Base-by-base conservation (phyloP, 495 filamentous ascomycete species). In the Bathelium albidoporum region DNA sequence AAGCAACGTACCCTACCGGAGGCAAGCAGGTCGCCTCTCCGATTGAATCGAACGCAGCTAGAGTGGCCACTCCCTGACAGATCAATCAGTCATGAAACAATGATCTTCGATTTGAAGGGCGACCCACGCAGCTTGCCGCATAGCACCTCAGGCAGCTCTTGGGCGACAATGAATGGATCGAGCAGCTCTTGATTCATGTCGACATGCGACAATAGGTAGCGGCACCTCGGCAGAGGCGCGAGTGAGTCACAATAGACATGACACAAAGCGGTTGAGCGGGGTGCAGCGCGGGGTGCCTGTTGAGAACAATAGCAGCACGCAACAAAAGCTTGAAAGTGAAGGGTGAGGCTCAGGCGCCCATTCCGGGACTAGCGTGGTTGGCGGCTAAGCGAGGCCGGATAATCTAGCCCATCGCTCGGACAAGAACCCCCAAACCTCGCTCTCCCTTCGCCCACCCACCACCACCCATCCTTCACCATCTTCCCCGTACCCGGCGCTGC, bases 91-190 rank as follows among this genome's bases (percentile, higher is more conserved):
- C 59, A 59, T 31, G 24, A 18, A n/a, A 29, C 49, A 29, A 26
- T 20, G 22, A 18, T 11, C 20, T n/a, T 32, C 24, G 65, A 0
- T 5, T 16, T 0, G 36, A 55, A 53, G 32, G 36, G 32, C 58
- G 53, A 61, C 72, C 79, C 85, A 81, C 91, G 87, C 55, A 98
- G 86, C 58, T 86, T 89, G 69, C 89, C 90, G 55, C 87, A 89
- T 60, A 96, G 83, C 28, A 87, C 82, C 68, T 97, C 95, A 49
- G 94, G 94, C 70, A 95, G 95, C 71, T 98, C 94, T 79, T 96
- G 91, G 2, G 91, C 88, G 45, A 97, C 88, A 68, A 89, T 82
- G 72, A 89, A 89, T 31, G 89, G 89, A 71, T 93, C 89, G 61
- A 89, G 78, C 41, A 93, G 82, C 32, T 88, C 84, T 29, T 90